These are phyloP conservation scores for Astrocystis sublimbata DNA, from an alignment of 495 filamentous ascomycete genomes.

Conservation along the genomic window DNA sequence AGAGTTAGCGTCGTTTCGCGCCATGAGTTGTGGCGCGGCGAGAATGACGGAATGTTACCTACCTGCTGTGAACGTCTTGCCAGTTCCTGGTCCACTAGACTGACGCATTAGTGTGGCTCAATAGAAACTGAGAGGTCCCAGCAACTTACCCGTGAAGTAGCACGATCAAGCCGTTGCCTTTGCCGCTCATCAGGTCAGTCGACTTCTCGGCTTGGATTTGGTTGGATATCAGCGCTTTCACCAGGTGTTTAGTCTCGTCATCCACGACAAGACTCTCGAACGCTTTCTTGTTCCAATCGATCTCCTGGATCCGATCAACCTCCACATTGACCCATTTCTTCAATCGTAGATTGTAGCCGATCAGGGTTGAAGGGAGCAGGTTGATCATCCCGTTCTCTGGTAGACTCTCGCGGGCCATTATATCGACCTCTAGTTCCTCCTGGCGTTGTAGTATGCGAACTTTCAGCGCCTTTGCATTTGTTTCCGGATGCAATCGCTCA, in stretches of 20 bases:
- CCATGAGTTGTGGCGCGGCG: too few species aligned
- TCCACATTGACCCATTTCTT: conserved; percentile 22
- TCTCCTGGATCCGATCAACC: conserved; percentile 30
- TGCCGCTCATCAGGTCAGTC: conserved; percentile 44
- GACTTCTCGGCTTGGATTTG: conserved; percentile 13
- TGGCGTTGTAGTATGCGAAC: too few species aligned
- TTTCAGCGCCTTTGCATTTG: too few species aligned
- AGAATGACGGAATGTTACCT: too few species aligned
- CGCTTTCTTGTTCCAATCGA: conserved; percentile 49
- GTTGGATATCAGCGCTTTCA: conserved; percentile 44
- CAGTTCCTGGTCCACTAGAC: conserved; percentile 40
- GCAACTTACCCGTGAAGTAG: conserved; percentile 34
- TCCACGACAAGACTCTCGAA: conserved; percentile 54
- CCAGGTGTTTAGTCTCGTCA: conserved; percentile 46
- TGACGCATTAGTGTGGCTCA: too few species aligned
- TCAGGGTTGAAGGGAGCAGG: conserved; percentile 11
- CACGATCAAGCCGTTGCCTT: conserved; percentile 54
- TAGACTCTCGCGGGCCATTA: too few species aligned
- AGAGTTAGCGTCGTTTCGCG: too few species aligned
- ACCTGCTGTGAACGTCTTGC: conserved; percentile 54
- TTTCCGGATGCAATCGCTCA: conserved; percentile 1
- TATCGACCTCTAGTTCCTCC: too few species aligned
- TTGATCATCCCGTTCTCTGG: too few species aligned
- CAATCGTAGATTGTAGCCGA: not conserved
- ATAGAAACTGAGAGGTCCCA: too few species aligned